Evolutionary conservation across 306 rosid species (phyloP).

Genomic region (Aeschynomene evenia): DNA sequence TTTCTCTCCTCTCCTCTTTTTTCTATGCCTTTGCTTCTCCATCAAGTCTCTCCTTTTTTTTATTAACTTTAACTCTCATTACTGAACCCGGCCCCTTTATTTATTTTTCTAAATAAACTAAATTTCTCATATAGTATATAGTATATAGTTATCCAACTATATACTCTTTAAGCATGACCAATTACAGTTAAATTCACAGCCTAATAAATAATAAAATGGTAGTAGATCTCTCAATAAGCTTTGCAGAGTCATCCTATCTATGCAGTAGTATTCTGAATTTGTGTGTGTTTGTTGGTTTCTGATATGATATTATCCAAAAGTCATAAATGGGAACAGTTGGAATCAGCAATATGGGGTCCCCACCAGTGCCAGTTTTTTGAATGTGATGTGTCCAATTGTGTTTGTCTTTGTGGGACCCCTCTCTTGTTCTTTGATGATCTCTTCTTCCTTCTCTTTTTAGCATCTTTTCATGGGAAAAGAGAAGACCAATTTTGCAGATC

Average conservation of each 20-base stretch:
- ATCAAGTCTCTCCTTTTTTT: constrained; percentile 1
- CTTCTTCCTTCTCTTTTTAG: constrained; percentile 17
- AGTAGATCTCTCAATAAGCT: no score
- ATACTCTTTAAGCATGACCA: no score
- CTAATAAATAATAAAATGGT: no score
- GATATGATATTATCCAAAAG: constrained; percentile 25
- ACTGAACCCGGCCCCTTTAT: background rate
- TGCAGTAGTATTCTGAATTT: no score
- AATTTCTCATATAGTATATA: no score
- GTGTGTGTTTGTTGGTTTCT: constrained; percentile 13
- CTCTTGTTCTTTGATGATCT: background rate
- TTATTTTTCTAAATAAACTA: no score
- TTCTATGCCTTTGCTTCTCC: constrained; percentile 29
- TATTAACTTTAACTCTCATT: constrained; percentile 26
- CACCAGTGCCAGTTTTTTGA: background rate
- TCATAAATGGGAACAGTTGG: constrained; percentile 19
- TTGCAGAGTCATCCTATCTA: no score
- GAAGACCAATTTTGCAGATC: background rate
- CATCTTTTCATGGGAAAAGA: constrained; percentile 20
- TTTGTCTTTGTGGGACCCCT: background rate
- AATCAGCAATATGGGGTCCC: constrained; percentile 28
- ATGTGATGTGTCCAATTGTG: constrained; percentile 25
- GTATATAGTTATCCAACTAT: no score
- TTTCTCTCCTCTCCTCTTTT: background rate
- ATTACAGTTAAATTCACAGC: no score